Evolutionary conservation across 331 rosid genomes (phyloP).

Genomic region (Quercus lobata): DNA sequence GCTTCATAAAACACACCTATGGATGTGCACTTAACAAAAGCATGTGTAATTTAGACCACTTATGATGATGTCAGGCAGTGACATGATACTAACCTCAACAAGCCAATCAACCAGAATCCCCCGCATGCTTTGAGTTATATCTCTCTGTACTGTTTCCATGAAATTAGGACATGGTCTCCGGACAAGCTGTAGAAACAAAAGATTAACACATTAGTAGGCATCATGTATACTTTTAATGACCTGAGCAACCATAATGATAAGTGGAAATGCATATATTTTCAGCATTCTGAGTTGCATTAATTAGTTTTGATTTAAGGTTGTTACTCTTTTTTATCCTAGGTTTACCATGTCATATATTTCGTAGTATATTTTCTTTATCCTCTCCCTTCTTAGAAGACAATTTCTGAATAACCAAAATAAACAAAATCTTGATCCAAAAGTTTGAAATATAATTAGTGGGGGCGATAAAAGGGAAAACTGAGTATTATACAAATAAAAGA

Average conservation of each 20-base stretch:
- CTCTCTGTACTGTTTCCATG: slow-evolving; percentile 68
- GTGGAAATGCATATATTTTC: neutral
- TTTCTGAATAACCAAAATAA: neutral
- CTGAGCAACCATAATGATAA: neutral
- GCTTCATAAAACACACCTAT: neutral
- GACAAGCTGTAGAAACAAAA: slow-evolving; percentile 47
- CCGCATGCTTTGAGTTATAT: slow-evolving; percentile 84
- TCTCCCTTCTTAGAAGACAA: neutral
- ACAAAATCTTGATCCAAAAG: neutral
- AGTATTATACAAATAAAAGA: slow-evolving; percentile 1
- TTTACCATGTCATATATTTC: neutral
- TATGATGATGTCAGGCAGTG: neutral
- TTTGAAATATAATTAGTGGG: neutral
- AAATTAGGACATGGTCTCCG: slow-evolving; percentile 63
- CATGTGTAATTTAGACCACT: neutral
- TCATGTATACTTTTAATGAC: neutral
- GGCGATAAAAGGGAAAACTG: neutral
- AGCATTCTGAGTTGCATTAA: neutral
- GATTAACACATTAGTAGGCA: neutral
- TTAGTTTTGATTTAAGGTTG: neutral
- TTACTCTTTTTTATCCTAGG: neutral
- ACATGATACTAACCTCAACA: slow-evolving; percentile 64
- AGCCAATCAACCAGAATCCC: slow-evolving; percentile 93
- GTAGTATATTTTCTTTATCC: neutral
- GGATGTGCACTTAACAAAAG: neutral